A percentile compares a stretch with the other conserved stretches of the same genome.
These are phyloP conservation scores for Xylariomycetidae sp. DNA, from an alignment of 2,329 filamentous ascomycete species.

Conservation along the genomic window DNA sequence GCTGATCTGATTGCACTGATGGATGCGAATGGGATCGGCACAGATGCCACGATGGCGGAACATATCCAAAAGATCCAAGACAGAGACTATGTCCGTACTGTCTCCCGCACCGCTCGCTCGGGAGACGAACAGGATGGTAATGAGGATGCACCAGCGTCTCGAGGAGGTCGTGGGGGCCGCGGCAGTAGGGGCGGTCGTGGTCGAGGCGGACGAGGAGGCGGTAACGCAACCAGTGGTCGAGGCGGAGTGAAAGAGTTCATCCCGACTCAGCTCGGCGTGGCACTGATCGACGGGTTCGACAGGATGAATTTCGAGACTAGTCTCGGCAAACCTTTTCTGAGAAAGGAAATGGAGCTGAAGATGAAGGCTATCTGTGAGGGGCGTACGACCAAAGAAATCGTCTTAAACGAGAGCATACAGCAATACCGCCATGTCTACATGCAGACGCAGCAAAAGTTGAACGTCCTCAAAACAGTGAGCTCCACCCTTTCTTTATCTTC, in stretches of 20 bases:
- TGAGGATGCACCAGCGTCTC: constrained; percentile 33
- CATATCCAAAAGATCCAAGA: constrained; percentile 96
- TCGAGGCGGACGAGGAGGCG: constrained; percentile 37
- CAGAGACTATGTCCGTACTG: constrained; percentile 74
- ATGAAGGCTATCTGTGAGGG: constrained; percentile 98
- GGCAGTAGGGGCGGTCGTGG: constrained; percentile 46
- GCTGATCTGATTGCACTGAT: constrained; percentile 93
- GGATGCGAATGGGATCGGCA: constrained; percentile 98
- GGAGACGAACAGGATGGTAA: constrained; percentile 35
- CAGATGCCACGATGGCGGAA: constrained; percentile 98
- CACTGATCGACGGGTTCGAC: constrained; percentile 91
- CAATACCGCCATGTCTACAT: constrained; percentile 86
- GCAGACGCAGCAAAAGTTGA: constrained; percentile 72
- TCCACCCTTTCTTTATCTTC: too few species aligned
- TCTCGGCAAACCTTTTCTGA: constrained; percentile 88
- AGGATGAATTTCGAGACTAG: constrained; percentile 90
- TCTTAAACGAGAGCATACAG: constrained; percentile 77
- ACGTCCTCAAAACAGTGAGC: constrained; percentile 59
- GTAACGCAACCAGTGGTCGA: constrained; percentile 34
- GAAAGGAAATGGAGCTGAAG: constrained; percentile 95
- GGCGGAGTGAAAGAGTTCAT: constrained; percentile 77
- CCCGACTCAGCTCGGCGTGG: constrained; percentile 84
- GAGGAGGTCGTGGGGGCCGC: constrained; percentile 41
- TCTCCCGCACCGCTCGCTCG: constrained; percentile 36
- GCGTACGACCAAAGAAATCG: constrained; percentile 64